Base-by-base conservation (phyloP, 2,329 filamentous ascomycete genomes). In the Reticulascus tulasneorum region DNA sequence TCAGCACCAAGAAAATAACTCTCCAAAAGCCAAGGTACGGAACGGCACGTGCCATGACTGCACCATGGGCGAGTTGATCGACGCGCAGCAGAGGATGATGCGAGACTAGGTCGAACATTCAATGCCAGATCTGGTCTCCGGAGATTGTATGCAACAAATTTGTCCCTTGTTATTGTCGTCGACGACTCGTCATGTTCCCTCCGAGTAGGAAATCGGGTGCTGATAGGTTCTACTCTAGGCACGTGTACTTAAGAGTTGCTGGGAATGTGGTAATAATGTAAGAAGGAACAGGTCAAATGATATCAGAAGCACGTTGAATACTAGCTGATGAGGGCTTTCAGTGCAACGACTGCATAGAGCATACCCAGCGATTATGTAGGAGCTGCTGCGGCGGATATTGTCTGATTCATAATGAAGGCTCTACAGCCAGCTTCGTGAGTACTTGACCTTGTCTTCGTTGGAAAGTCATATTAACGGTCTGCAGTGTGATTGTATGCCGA, bases 201-300 rank as follows among this genome's bases (percentile, higher is more conserved):
- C 23, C 21, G n/a, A 21, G n/a, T 9, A n/a, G 7, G 6, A 23
- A 13, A 13, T 9, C 17, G 19, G 28, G 23, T 21, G 11, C 5
- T 9, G 12, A 2, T 11, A 11, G 27, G 16, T 27, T 37, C 44
- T 13, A 62, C 60, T 16, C 62, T n/a, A 78, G 64, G 67, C 70
- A 45, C 75, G 75, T 35, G 78, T 86, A 54, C 79, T 76, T 11
- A 69, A 65, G 49, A 77, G 88, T 52, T 95, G 89, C 65, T 93
- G 86, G 75, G 88, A 90, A 59, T 95, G 89, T 58, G 88, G 87
- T 33, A 77, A 76, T 44, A 91, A 86, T 42, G 84, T 88, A 64
- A 66, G 78, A 16, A 20, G 19, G 9, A 27, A 18, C 4, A 7
- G 3, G 21, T 5, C 31, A 13, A 13, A 15, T n/a, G 6, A 17